Evolutionary conservation across 768 basidiomycete genomes (phyloP), one percentile per base, ranked within the genome.

Genomic region (Clitopilus passeckerianus): DNA sequence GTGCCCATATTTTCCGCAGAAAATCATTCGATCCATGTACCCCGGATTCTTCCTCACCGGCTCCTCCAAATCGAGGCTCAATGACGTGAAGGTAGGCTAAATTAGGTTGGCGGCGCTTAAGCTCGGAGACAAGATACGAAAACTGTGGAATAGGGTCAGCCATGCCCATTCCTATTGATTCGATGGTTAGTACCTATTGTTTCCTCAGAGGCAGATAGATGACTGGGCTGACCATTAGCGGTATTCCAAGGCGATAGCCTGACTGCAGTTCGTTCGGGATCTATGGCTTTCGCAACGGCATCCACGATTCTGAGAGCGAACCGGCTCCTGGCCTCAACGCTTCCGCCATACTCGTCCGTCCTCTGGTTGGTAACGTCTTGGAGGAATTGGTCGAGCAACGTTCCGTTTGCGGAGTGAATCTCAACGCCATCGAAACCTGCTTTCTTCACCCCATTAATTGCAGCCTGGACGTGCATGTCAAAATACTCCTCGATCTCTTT

Each of bases 351-450:
- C 52, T 78, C 72, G 66, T 90, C 88, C 7, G 79, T 83, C 15
- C 87, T 77, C 5, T 76, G 65, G 68, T 90, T 89, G 34, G 73
- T 74, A n/a, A 74, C 66, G 24, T 80, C 74, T 64, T 87, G 83
- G 9, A 85, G 60, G 74, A 90, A 89, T 66, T 89, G 85, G 64
- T 89, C 84, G 16, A 79, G 57, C 10, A 86, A 67, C 59, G 81
- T 81, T 0, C 79, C 77, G 58, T 80, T 79, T 55, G 75, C 77
- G 57, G 70, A 71, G 59, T 77, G 80, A 46, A 82, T 66, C 75
- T 80, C 79, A 58, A 82, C 61, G 41, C 87, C 90, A 60, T 91
- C 89, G 61, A 90, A 90, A 0, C 86, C 88, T 30, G 88, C 87
- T 22, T 66, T 63, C 53, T 75, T 65, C 9, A 86, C 74, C 10